A percentile compares a stretch with the other conserved stretches of the same genome.
Conservation (phyloP, 2,329 filamentous ascomycete genomes). For the Bisporella sp. region DNA sequence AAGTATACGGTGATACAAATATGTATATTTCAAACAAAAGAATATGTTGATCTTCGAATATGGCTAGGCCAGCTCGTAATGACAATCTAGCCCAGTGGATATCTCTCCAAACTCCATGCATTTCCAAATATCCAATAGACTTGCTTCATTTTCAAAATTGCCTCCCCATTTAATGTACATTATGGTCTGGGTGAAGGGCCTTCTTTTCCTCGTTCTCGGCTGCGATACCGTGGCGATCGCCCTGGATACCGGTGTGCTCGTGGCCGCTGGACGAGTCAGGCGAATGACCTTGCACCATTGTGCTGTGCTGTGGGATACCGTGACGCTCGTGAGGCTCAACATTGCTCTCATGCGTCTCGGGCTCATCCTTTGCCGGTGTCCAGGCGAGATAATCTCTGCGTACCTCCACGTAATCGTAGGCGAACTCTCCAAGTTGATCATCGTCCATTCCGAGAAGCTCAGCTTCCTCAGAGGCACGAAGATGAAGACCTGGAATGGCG, state of each 20-base stretch:
- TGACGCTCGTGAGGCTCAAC: slow-evolving; percentile 59
- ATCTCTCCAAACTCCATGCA: background rate
- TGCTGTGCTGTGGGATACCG: slow-evolving; percentile 63
- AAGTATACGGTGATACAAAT: too few relatives aligned
- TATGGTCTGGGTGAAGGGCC: background rate
- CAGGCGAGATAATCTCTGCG: slow-evolving; percentile 79
- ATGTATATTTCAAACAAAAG: too few relatives aligned
- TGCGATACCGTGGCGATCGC: slow-evolving; percentile 44
- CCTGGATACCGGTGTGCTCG: slow-evolving; percentile 37
- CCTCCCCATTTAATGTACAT: slow-evolving; percentile 4
- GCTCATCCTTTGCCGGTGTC: slow-evolving; percentile 68
- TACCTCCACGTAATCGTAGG: slow-evolving; percentile 86
- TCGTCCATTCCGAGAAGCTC: slow-evolving; percentile 86
- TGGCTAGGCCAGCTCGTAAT: too few relatives aligned
- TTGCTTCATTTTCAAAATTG: background rate
- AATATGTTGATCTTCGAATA: too few relatives aligned
- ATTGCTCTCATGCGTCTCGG: slow-evolving; percentile 43
- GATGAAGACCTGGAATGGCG: slow-evolving; percentile 67
- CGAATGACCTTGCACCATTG: slow-evolving; percentile 54
- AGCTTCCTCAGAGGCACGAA: slow-evolving; percentile 73
- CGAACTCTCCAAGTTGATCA: slow-evolving; percentile 84
- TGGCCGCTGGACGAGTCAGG: slow-evolving; percentile 27
- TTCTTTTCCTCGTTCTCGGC: slow-evolving; percentile 34
- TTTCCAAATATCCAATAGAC: background rate
- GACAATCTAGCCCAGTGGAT: too few relatives aligned